Conservation (phyloP, 78 protist genomes). For the Dictyostelium firmibasis region DNA sequence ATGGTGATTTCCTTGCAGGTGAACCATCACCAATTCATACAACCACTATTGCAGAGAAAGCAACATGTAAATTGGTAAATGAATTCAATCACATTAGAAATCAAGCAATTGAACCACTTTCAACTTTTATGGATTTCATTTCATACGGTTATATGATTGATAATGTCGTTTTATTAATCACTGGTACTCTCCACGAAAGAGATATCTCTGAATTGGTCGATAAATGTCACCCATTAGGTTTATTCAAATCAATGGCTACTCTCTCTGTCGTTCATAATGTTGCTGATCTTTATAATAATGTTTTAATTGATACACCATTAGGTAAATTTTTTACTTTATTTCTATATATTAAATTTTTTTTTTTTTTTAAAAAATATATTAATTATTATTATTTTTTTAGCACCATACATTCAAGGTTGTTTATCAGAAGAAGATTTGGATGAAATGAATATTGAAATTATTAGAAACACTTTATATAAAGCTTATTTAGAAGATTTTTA, state of each 20-base stretch:
- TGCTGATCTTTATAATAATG: constrained; percentile 94
- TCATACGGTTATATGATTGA: constrained; percentile 99
- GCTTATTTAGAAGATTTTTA: constrained; percentile 98
- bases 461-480: constrained; percentile 96
- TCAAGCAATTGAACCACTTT: constrained; percentile 94
- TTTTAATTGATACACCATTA: constrained; percentile 97
- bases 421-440: constrained; percentile 90
- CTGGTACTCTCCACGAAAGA: constrained; percentile 95
- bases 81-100: constrained; percentile 93
- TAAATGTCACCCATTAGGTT: constrained; percentile 98
- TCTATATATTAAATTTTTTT: background rate
- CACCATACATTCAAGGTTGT: constrained; percentile 82
- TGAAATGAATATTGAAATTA: constrained; percentile 97
- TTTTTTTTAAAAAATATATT: too few relatives aligned
- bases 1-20: constrained; percentile 96
- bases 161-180: constrained; percentile 96
- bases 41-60: constrained; percentile 79
- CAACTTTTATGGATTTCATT: constrained; percentile 97
- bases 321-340: constrained; percentile 22
- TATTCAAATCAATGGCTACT: constrained; percentile 90
- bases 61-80: constrained; percentile 65
- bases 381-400: constrained; percentile 14
- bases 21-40: constrained; percentile 95
- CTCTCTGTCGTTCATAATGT: constrained; percentile 85
- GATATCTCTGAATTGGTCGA: constrained; percentile 89